phyloP scores from a whole-genome alignment of 352 stramenopile species.

The Thalassiosira sp. region DNA sequence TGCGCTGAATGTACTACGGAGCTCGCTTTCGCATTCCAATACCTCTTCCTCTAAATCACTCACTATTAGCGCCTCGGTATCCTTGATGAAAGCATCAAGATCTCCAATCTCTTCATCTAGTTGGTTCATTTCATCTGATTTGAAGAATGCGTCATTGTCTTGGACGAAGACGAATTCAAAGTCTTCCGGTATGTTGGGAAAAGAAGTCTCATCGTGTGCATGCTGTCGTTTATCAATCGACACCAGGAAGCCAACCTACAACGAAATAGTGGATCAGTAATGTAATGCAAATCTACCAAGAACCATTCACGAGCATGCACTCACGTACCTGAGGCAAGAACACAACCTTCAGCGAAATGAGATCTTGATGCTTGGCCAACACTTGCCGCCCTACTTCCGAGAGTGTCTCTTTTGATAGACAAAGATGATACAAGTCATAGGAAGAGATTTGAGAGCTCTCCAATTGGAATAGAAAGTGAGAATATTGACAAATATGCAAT shows the following conservation, averaged over 20 bases:
- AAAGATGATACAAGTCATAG: no score
- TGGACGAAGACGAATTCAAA: constrained; percentile 78
- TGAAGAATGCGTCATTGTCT: constrained; percentile 79
- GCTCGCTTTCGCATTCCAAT: constrained; percentile 72
- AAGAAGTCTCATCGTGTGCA: constrained; percentile 49
- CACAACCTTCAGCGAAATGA: constrained; percentile 56
- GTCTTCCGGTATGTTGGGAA: constrained; percentile 67
- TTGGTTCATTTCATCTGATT: constrained; percentile 67
- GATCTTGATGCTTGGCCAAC: constrained; percentile 42
- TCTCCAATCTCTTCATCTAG: constrained; percentile 81
- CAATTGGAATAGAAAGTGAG: no score
- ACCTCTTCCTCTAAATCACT: constrained; percentile 82
- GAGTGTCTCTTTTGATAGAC: no score
- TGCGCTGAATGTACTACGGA: constrained; percentile 75
- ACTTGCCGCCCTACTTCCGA: constrained; percentile 49
- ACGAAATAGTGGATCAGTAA: no score
- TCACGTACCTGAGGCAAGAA: constrained; percentile 69
- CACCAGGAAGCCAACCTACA: constrained; percentile 81
- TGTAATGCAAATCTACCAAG: no score
- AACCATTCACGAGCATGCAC: no score
- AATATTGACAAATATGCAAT: no score
- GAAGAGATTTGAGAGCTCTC: no score
- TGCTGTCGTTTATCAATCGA: constrained; percentile 59
- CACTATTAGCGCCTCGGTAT: constrained; percentile 77
- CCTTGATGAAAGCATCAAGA: constrained; percentile 81